A percentile compares a stretch with the other conserved stretches of the same genome.
These are phyloP conservation scores for Lactarius akahatsu DNA, from an alignment of 768 basidiomycete genomes.

Conservation along the genomic window DNA sequence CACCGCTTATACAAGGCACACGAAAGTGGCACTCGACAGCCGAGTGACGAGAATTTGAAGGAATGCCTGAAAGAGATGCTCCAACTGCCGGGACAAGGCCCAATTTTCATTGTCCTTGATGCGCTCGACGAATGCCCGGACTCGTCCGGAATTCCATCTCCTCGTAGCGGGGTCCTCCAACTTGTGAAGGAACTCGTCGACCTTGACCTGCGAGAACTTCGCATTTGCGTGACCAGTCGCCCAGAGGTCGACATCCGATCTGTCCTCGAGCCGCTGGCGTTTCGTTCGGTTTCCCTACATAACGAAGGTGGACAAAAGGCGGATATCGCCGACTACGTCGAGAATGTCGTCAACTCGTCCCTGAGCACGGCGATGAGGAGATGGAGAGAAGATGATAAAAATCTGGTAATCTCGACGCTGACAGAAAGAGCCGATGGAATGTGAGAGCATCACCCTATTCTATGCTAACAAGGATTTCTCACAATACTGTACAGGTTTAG, in stretches of 20 bases:
- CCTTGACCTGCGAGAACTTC: background rate
- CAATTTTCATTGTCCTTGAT: background rate
- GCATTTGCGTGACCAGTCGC: background rate
- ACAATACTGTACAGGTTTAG: background rate
- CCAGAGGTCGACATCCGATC: background rate
- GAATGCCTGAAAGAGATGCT: background rate
- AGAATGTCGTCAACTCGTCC: background rate
- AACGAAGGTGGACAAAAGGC: background rate
- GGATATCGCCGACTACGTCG: background rate
- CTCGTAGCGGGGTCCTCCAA: background rate
- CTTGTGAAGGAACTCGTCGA: conserved; percentile 1
- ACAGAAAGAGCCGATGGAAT: background rate
- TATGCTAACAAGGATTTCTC: background rate
- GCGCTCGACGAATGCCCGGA: background rate
- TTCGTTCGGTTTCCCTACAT: background rate
- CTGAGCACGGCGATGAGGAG: background rate
- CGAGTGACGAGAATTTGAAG: background rate
- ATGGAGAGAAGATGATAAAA: background rate
- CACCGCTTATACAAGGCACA: background rate
- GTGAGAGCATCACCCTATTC: background rate
- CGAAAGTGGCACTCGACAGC: background rate
- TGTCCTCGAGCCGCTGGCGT: background rate
- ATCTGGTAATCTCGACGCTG: background rate
- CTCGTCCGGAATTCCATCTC: background rate
- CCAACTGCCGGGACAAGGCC: background rate